These are phyloP conservation scores for Termitomyces titanicus DNA, from an alignment of 768 basidiomycete genomes.

Conservation along the genomic window DNA sequence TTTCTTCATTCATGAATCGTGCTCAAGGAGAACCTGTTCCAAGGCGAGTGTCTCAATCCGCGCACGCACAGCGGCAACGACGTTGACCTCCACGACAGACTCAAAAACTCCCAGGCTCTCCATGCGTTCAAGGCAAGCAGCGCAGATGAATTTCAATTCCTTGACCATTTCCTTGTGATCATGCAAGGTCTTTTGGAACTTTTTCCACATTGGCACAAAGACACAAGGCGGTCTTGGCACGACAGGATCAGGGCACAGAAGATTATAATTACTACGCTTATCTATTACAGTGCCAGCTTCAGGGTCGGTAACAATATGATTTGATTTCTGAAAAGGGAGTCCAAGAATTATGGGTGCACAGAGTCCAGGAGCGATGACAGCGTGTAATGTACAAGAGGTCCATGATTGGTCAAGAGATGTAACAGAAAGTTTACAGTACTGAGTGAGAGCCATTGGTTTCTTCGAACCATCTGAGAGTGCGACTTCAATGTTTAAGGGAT, in stretches of 20 bases:
- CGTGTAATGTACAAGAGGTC: too few species aligned
- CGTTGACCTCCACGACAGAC: not conserved
- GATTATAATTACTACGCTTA: not conserved
- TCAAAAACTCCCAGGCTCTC: not conserved
- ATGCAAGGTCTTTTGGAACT: not conserved
- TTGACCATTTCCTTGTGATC: not conserved
- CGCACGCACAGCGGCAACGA: not conserved
- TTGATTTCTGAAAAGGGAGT: constrained; percentile 5
- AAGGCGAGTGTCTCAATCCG: not conserved
- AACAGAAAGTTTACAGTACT: too few species aligned
- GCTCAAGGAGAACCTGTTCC: too few species aligned
- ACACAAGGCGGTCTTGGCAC: not conserved
- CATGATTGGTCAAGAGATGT: too few species aligned
- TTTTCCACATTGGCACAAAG: not conserved
- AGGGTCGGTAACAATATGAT: constrained; percentile 15
- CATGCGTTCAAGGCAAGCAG: not conserved
- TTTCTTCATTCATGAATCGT: too few species aligned
- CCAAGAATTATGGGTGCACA: not conserved
- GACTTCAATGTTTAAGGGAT: too few species aligned
- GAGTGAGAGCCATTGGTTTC: too few species aligned
- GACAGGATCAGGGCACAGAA: not conserved
- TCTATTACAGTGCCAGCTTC: not conserved
- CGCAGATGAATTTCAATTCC: not conserved
- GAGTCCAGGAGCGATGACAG: not conserved
- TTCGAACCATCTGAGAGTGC: too few species aligned